Base-by-base conservation (phyloP, 2,329 filamentous ascomycete genomes). In the Penicillium sp. region DNA sequence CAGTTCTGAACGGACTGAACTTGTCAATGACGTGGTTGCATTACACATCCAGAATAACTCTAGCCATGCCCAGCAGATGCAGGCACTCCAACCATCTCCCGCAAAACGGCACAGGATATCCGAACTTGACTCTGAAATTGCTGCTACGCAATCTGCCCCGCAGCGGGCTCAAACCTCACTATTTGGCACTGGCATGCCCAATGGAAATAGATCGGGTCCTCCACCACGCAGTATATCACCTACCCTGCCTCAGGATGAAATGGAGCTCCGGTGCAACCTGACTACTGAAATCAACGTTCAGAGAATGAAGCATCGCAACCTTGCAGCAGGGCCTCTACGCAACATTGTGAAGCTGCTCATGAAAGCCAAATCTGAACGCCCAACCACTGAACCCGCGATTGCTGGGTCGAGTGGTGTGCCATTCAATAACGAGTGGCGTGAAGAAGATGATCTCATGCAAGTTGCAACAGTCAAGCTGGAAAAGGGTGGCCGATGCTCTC, bases 241-340 rank as follows among this genome's bases (percentile, higher is more conserved):
- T 14, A 45, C 20, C 16, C 16, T 45, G 16, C 16, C 4, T n/a
- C 20, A 29, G 29, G 31, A 51, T n/a, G 50, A 53, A 34, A 53
- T 6, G 35, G 43, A 39, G 35, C 24, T 53, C 9, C 43, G 43
- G 10, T 53, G 50, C 40, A 32, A 53, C 35, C 20, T 53, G 35
- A 53, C 44, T 13, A 48, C 20, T 10, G 50, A 53, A 18, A 53
- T 53, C 10, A 53, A 53, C 10, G 18, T 53, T 1, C 43, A 48
- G 26, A 53, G 50, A 40, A 24, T 8, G 20, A 53, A 16, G 2
- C 16, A 32, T 32, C 50, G 43, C 26, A 40, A 48, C 34, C 18
- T 53, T 24, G 1, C 43, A 31, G 16, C 32, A n/a, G 18, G 5
- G 9, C 5, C 31, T 39, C 11, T 53, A 13, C 34, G 35, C 16